Base-by-base conservation (phyloP, 306 rosid species). In the Leucaena leucocephala region DNA sequence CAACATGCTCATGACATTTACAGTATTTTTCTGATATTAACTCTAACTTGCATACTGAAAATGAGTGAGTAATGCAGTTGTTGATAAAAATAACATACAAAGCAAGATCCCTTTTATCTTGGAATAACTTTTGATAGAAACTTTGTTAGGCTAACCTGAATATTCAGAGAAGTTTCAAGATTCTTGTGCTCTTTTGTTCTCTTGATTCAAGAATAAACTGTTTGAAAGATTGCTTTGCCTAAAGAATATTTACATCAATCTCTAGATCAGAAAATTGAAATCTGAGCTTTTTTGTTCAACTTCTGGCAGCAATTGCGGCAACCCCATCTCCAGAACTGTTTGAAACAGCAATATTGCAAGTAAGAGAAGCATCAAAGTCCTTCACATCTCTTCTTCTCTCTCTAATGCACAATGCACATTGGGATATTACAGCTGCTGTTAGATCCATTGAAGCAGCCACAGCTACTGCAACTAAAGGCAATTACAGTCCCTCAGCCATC, bases 391-490 rank as follows among this genome's bases (percentile, higher is more conserved):
- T 86, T 68, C 90, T 95, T 19, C 92, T 93, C 74, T 86, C 98
- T 50, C 93, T 88, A 39, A 95, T 95, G 99, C 97, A 97, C 81
- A 89, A 90, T 64, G 97, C 99, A 39, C 96, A 87, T 15, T 95
- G 98, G 99, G 97, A 95, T 80, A 95, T 95, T 45, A 85, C 94
- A 22, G 97, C 98, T 17, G 98, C 96, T 7, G 99, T 95, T 72
- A 89, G 97, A 27, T 95, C 99, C 50, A 95, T 95, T n/a, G 98
- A 95, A 85, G 87, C 98, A 8, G 97, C 98, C 72, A 72, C 90
- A 8, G 6, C 72, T 10, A 39, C 50, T 42, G 16, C 86, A 62
- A 58, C 86, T 13, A 62, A 82, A 13, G 89, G 85, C 76, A 80
- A 44, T 42, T 43, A 63, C 80, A 81, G 73, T n/a, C 76, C 80